These are phyloP conservation scores for Annulohypoxylon maeteangense DNA, from an alignment of 495 filamentous ascomycete genomes.

Conservation along the genomic window DNA sequence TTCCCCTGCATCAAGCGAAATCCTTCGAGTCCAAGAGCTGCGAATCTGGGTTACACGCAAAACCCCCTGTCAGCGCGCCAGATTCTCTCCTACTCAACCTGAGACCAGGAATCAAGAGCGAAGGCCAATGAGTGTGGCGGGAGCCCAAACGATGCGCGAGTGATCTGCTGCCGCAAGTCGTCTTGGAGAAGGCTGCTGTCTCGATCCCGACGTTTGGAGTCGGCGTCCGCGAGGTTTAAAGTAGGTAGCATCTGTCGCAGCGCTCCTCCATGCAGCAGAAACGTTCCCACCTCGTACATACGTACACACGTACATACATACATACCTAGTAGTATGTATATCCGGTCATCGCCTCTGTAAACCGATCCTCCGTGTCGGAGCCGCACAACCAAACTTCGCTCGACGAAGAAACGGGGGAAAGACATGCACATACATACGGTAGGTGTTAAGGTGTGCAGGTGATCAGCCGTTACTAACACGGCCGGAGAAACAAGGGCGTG, in stretches of 20 bases:
- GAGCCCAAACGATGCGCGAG: constrained; percentile 12
- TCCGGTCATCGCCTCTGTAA: constrained; percentile 2
- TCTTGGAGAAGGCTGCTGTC: background rate
- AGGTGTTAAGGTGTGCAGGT: background rate
- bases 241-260: constrained; percentile 10
- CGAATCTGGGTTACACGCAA: constrained; percentile 15
- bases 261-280: constrained; percentile 4
- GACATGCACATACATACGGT: background rate
- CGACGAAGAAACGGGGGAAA: background rate
- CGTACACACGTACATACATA: background rate
- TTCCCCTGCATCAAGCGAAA: constrained; percentile 32
- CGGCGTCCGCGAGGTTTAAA: constrained; percentile 5
- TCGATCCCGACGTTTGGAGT: constrained; percentile 5
- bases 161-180: constrained; percentile 1
- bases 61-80: constrained; percentile 7
- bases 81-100: constrained; percentile 27
- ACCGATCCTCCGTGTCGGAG: constrained; percentile 10
- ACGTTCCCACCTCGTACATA: background rate
- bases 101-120: constrained; percentile 17
- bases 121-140: background rate
- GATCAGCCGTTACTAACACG: background rate
- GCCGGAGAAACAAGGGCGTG: constrained; percentile 8
- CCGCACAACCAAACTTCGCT: background rate
- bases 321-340: background rate
- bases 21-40: constrained; percentile 15